Conservation (phyloP, 176 grass and related monocot species). For the Hordeum vulgare region DNA sequence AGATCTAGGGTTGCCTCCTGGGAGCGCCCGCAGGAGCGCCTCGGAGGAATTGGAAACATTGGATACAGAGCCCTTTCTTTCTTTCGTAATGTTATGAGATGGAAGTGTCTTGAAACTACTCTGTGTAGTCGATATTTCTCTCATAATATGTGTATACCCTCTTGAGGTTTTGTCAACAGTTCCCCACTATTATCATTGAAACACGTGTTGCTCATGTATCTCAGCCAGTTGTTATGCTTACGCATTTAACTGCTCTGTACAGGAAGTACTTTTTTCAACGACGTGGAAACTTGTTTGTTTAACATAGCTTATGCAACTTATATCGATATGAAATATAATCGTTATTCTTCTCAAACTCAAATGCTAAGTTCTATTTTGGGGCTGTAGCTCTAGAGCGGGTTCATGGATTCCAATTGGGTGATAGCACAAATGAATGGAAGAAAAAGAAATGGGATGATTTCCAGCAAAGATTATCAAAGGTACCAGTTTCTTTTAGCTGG, state of each 20-base stretch:
- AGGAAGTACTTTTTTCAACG: background rate
- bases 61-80: too few relatives aligned
- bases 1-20: too few relatives aligned
- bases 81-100: too few relatives aligned
- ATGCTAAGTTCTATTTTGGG: background rate
- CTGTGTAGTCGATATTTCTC: too few relatives aligned
- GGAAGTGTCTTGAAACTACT: too few relatives aligned
- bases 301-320: background rate
- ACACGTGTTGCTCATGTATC: background rate
- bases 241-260: background rate
- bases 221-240: background rate
- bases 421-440: slow-evolving; percentile 79
- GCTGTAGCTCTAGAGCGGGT: slow-evolving; percentile 72
- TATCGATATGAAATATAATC: background rate
- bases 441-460: slow-evolving; percentile 90
- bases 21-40: too few relatives aligned
- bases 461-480: slow-evolving; percentile 56
- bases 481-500: slow-evolving; percentile 5
- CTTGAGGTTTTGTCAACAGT: background rate
- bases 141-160: too few relatives aligned
- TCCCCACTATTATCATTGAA: background rate
- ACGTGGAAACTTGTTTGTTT: background rate
- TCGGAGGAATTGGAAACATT: too few relatives aligned
- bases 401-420: slow-evolving; percentile 83
- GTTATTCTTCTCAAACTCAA: background rate